Evolutionary conservation across 805 yeast genomes (phyloP), one percentile per base, ranked within the genome.

Genomic region (Candida orba): DNA sequence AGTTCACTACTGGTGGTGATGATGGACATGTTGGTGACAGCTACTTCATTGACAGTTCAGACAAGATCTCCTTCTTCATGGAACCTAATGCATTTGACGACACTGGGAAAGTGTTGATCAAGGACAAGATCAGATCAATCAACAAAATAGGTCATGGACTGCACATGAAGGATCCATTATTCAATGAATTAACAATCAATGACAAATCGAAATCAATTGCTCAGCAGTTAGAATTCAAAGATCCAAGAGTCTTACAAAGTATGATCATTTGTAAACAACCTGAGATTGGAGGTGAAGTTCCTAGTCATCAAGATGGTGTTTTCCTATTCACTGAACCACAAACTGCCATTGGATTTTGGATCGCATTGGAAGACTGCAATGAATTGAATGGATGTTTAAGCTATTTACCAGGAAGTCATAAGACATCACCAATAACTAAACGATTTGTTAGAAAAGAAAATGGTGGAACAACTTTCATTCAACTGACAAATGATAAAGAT

Each of bases 221-320:
- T 12, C 53, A 60, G 7, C 69, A 72, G 40, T 62, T 85, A 39
- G 68, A 74, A 0, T 78, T 73, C 52, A 51, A 65, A 41, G 88
- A 84, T 47, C 88, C 93, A 1, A 64, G 84, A 20, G 84, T 86
- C 1, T 68, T 84, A 34, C 95, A 85, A 57, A 76, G 85, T 47
- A 85, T 85, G 95, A 64, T 81, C 29, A 81, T 85, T 33, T 80
- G 84, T 63, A 85, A 85, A 56, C 91, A 84, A 55, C 88, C 91
- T 0, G 76, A 75, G 41, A 78, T 78, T 35, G 84, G 84, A 5
- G 82, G 80, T 4, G 80, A 77, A 33, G 95, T 85, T 1, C 91
- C 91, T 4, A 67, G 84, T 2, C 95, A 85, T 54, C 84, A 81
- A 42, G 95, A 85, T 58, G 88, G 79, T 3, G 78, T 78, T 3